Conservation (phyloP, 352 stramenopile genomes). For the Phytophthora crassamura region DNA sequence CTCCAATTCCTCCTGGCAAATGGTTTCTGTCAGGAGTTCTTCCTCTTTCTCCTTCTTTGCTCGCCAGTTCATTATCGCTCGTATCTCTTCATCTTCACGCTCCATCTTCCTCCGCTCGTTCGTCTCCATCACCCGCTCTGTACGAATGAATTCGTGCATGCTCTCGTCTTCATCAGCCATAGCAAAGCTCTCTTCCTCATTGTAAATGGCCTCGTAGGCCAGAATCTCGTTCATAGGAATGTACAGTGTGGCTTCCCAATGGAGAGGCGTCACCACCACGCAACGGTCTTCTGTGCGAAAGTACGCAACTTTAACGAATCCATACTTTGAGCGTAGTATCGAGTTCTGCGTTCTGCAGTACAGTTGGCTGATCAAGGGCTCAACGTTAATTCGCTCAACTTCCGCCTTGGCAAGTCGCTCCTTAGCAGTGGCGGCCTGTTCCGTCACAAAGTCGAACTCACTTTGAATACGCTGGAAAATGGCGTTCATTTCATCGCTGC, state of each 20-base stretch:
- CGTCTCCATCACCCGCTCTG: constrained; percentile 30
- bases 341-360: constrained; percentile 49
- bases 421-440: constrained; percentile 21
- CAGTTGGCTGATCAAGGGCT: constrained; percentile 45
- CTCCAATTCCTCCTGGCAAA: constrained; percentile 56
- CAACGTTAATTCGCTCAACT: constrained; percentile 20
- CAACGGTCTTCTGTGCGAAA: constrained; percentile 62
- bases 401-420: constrained; percentile 28
- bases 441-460: constrained; percentile 34
- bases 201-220: constrained; percentile 46
- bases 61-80: constrained; percentile 45
- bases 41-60: constrained; percentile 53
- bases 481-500: constrained; percentile 60
- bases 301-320: constrained; percentile 50
- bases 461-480: constrained; percentile 46
- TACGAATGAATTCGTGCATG: constrained; percentile 25
- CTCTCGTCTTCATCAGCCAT: constrained; percentile 57
- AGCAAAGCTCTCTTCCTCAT: constrained; percentile 50
- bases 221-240: constrained; percentile 55
- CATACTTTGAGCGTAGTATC: constrained; percentile 54
- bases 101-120: constrained; percentile 45
- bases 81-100: constrained; percentile 52
- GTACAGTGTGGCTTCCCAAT: constrained; percentile 66
- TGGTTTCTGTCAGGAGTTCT: constrained; percentile 13
- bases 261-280: constrained; percentile 48